phyloP scores from a whole-genome alignment of 2,329 filamentous ascomycete genomes.

The Alternaria panax region DNA sequence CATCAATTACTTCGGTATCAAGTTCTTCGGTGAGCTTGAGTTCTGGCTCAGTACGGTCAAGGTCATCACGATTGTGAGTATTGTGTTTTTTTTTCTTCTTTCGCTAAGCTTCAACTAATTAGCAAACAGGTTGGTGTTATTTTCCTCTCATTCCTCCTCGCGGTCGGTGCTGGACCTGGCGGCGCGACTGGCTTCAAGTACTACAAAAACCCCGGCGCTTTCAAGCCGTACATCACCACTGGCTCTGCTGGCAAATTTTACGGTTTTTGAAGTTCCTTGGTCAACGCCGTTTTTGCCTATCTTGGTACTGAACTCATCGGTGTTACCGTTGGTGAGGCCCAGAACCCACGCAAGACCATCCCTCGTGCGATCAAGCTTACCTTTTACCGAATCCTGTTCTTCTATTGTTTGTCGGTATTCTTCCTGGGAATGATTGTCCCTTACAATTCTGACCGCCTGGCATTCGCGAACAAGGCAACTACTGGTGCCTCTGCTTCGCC shows the following conservation, averaged over 20 bases:
- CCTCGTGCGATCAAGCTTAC: conserved; percentile 80
- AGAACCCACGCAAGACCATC: conserved; percentile 79
- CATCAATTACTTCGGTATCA: conserved; percentile 65
- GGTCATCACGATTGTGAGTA: conserved; percentile 51
- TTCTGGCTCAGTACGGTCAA: conserved; percentile 59
- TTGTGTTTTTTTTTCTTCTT: not conserved
- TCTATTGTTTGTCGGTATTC: conserved; percentile 78
- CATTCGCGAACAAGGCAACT: conserved; percentile 62
- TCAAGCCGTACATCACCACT: conserved; percentile 49
- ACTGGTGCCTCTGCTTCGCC: conserved; percentile 68
- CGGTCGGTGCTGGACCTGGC: conserved; percentile 53
- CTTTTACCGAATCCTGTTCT: conserved; percentile 82
- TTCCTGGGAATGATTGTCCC: conserved; percentile 79
- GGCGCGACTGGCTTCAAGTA: conserved; percentile 56
- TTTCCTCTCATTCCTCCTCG: conserved; percentile 53
- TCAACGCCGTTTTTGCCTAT: conserved; percentile 81
- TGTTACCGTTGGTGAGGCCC: conserved; percentile 79
- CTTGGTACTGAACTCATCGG: conserved; percentile 75
- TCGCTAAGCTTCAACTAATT: not conserved
- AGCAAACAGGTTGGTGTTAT: conserved; percentile 51
- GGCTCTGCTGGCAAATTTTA: conserved; percentile 52
- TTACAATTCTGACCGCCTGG: conserved; percentile 69
- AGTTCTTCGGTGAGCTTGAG: conserved; percentile 59
- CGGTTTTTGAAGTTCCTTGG: conserved; percentile 71
- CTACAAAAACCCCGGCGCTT: conserved; percentile 55